phyloP scores from a whole-genome alignment of 192 early-diverging fungal species.

The Coemansia aciculifera region DNA sequence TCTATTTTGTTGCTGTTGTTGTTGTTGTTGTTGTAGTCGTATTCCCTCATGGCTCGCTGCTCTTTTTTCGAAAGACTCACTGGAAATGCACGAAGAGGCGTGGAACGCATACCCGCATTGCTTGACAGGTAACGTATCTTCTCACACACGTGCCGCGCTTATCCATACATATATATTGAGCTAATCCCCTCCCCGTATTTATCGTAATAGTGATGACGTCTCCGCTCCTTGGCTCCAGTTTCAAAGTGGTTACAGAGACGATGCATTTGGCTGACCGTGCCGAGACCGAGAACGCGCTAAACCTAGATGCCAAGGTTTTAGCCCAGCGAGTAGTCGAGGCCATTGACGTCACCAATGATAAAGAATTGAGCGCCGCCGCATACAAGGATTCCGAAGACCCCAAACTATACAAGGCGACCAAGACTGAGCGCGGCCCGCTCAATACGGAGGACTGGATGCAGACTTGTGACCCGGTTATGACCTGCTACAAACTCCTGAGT shows the following conservation, averaged over 20 bases:
- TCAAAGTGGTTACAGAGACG: conserved; percentile 73
- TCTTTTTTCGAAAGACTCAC: conserved; percentile 64
- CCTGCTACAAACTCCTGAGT: conserved; percentile 78
- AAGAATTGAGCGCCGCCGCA: conserved; percentile 48
- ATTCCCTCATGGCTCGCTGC: conserved; percentile 63
- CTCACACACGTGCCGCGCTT: not conserved
- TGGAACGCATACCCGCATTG: conserved; percentile 83
- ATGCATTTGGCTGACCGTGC: conserved; percentile 74
- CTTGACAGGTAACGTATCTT: conserved; percentile 42
- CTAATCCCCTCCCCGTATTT: not conserved
- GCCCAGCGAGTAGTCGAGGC: conserved; percentile 64
- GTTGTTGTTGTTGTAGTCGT: conserved; percentile 46
- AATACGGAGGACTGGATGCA: conserved; percentile 59
- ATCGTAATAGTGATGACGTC: conserved; percentile 51
- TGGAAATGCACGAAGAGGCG: conserved; percentile 75
- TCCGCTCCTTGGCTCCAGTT: conserved; percentile 70
- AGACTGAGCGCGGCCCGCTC: conserved; percentile 71
- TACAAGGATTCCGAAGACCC: conserved; percentile 70
- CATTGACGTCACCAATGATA: conserved; percentile 72
- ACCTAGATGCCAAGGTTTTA: conserved; percentile 46
- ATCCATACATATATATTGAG: not conserved
- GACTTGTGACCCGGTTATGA: conserved; percentile 73
- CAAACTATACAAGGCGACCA: conserved; percentile 60
- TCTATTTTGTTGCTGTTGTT: too few relatives aligned
- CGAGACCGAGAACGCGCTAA: conserved; percentile 66